phyloP scores from a whole-genome alignment of 2,329 filamentous ascomycete species.

The Ophiostoma perfectum region DNA sequence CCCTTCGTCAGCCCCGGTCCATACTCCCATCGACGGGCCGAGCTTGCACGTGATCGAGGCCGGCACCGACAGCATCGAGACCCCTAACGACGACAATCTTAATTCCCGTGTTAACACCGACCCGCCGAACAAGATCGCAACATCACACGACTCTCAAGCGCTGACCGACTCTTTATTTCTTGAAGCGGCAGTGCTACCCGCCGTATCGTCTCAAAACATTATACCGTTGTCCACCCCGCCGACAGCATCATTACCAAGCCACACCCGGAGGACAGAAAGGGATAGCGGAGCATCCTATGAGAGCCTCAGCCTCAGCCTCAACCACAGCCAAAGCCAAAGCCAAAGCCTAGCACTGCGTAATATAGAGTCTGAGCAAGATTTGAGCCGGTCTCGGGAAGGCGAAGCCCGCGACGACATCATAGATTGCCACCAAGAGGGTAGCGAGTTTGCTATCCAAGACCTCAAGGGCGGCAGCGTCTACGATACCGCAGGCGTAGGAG shows the following conservation, averaged over 20 bases:
- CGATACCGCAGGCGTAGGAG: background rate
- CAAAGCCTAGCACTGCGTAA: too few species aligned
- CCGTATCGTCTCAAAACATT: background rate
- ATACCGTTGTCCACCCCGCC: background rate
- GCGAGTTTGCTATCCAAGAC: background rate
- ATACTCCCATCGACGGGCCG: background rate
- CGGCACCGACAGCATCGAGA: background rate
- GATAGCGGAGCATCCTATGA: background rate
- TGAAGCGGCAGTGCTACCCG: background rate
- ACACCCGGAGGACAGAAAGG: background rate
- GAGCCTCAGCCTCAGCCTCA: background rate
- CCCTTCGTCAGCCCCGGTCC: slow-evolving; percentile 20
- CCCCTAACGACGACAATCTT: slow-evolving; percentile 9
- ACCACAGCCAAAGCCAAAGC: background rate
- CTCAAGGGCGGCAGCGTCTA: background rate
- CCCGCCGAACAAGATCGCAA: background rate
- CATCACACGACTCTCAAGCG: background rate
- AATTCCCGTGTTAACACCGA: background rate
- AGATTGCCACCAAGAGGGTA: background rate
- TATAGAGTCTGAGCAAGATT: too few species aligned
- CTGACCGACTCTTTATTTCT: background rate
- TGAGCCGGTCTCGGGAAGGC: background rate
- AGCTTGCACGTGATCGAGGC: slow-evolving; percentile 12
- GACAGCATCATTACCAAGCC: background rate
- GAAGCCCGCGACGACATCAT: background rate